Conservation (phyloP, 129 eudicot species). For the Centella asiatica region DNA sequence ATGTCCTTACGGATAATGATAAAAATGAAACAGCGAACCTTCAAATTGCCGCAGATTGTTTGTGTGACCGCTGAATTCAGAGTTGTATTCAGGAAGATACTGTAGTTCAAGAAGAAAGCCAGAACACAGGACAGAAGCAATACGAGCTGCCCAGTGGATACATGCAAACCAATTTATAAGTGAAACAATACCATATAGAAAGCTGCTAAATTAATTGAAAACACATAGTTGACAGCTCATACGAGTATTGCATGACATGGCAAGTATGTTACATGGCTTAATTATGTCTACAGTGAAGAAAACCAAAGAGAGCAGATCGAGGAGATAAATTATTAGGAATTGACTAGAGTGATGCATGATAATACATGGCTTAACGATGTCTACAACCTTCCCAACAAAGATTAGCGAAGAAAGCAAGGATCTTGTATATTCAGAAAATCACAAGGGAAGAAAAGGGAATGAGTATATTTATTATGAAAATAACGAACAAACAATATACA, state of each 20-base stretch:
- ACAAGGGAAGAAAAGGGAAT: background rate
- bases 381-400: background rate
- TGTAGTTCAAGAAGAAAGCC: constrained; percentile 81
- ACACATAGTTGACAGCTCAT: background rate
- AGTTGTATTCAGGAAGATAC: constrained; percentile 87
- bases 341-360: no score
- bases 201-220: background rate
- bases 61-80: constrained; percentile 97
- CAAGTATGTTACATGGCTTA: no score
- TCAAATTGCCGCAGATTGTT: constrained; percentile 94
- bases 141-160: constrained; percentile 42
- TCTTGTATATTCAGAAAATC: background rate
- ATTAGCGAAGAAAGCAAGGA: background rate
- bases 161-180: background rate
- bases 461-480: background rate
- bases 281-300: no score
- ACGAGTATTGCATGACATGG: no score
- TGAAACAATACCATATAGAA: background rate
- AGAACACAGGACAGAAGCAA: constrained; percentile 75
- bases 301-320: no score
- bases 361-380: no score
- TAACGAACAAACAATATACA: background rate
- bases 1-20: background rate
- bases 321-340: no score
- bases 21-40: constrained; percentile 37